phyloP scores from a whole-genome alignment of 495 filamentous ascomycete species.

The Penicillium robsamsonii region DNA sequence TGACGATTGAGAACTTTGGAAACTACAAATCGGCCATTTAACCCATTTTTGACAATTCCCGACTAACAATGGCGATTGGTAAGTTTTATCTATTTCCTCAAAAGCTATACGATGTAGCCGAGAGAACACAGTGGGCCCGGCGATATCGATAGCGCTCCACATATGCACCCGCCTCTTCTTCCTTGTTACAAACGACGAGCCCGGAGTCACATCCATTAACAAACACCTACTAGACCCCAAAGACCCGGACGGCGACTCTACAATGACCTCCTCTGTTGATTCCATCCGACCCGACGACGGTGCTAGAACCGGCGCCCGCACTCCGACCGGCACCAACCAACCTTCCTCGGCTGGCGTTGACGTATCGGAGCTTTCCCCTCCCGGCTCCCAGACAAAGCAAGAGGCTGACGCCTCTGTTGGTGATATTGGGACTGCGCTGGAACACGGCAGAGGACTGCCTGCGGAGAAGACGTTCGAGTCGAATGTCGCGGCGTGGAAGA shows the following conservation, averaged over 20 bases:
- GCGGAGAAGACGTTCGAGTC: conserved; percentile 27
- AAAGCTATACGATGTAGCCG: not conserved
- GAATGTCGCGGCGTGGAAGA: conserved; percentile 56
- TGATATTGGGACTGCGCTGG: not conserved
- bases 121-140: conserved; percentile 5
- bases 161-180: not conserved
- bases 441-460: not conserved
- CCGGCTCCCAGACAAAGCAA: conserved; percentile 48
- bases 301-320: conserved; percentile 34
- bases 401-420: conserved; percentile 10
- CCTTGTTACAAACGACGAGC: conserved; percentile 8
- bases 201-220: not conserved
- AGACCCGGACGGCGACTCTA: conserved; percentile 57
- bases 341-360: conserved; percentile 19
- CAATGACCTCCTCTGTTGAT: conserved; percentile 55
- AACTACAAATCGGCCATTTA: conserved; percentile 4
- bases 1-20: conserved; percentile 2
- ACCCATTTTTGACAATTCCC: not conserved
- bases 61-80: conserved; percentile 27
- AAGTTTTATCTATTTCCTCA: conserved; percentile 7
- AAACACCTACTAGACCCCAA: conserved; percentile 17
- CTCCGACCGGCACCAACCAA: conserved; percentile 31
- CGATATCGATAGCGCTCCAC: conserved; percentile 15
- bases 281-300: conserved; percentile 37
- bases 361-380: conserved; percentile 52